These are phyloP conservation scores for Heracleum sosnowskyi DNA, from an alignment of 129 eudicot genomes.

Conservation along the genomic window DNA sequence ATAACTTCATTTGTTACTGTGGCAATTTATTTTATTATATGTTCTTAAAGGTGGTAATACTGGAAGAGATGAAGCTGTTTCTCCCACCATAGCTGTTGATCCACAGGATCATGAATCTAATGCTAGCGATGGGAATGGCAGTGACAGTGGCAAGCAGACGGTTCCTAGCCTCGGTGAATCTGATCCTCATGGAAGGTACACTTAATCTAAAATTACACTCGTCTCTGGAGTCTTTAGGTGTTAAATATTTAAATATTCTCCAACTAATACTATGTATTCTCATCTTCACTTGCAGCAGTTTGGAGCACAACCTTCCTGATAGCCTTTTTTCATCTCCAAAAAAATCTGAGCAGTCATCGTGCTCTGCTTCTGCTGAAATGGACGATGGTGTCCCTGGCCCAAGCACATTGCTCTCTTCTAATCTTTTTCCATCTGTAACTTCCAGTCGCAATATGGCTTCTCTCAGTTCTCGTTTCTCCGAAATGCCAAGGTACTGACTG, in stretches of 20 bases:
- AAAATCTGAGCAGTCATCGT: neutral
- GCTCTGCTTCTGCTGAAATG: neutral
- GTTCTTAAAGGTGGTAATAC: slow-evolving; percentile 28
- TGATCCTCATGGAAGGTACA: slow-evolving; percentile 52
- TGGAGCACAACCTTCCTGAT: slow-evolving; percentile 8
- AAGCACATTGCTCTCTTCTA: neutral
- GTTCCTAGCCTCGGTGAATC: slow-evolving; percentile 22
- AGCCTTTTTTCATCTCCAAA: slow-evolving; percentile 5
- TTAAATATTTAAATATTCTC: slow-evolving; percentile 21
- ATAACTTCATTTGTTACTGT: neutral
- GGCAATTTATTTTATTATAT: neutral
- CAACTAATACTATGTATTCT: neutral
- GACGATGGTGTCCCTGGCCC: neutral
- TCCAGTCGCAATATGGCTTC: neutral
- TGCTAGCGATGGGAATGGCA: slow-evolving; percentile 12
- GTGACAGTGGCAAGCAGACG: slow-evolving; percentile 20
- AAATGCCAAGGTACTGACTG: slow-evolving; percentile 7
- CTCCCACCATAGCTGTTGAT: slow-evolving; percentile 8
- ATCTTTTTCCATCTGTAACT: neutral
- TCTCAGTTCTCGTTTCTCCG: neutral
- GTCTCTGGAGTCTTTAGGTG: slow-evolving; percentile 49
- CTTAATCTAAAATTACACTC: neutral
- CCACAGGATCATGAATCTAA: slow-evolving; percentile 32
- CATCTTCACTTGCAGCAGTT: neutral
- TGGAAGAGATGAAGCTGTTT: slow-evolving; percentile 19